Evolutionary conservation across 371 early-diverging fungal species (phyloP).

Genomic region (Synchytrium microbalum): DNA sequence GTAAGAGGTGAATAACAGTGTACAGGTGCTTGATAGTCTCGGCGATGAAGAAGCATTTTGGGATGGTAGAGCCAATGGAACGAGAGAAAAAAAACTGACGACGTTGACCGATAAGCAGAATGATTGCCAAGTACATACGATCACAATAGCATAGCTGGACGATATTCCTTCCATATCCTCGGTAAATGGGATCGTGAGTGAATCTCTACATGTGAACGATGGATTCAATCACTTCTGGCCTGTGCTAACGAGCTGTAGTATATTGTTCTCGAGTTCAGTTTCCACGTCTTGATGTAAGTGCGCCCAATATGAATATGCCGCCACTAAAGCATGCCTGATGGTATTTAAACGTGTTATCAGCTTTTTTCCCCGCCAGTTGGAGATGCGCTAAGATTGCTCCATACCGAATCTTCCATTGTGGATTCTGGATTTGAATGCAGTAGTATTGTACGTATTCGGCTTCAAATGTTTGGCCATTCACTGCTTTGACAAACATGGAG

Average conservation of each 20-base stretch:
- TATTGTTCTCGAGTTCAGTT: slow-evolving; percentile 18
- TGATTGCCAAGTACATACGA: no score
- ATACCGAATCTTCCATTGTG: slow-evolving; percentile 27
- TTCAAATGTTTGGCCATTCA: slow-evolving; percentile 26
- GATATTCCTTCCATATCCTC: slow-evolving; percentile 30
- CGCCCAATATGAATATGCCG: slow-evolving; percentile 59
- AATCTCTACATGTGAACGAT: slow-evolving; percentile 40
- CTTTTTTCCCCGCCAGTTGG: no score
- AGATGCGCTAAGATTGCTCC: no score
- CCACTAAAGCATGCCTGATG: slow-evolving; percentile 56
- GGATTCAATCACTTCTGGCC: slow-evolving; percentile 35
- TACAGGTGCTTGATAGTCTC: slow-evolving; percentile 37
- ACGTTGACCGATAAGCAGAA: no score
- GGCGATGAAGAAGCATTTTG: slow-evolving; percentile 31
- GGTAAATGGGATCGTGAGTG: slow-evolving; percentile 35
- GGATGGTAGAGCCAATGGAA: slow-evolving; percentile 3
- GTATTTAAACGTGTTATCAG: no score
- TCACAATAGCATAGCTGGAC: no score
- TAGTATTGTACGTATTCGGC: neutral
- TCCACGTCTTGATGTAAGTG: neutral
- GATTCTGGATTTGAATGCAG: slow-evolving; percentile 19
- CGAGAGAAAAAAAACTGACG: no score
- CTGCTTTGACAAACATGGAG: slow-evolving; percentile 25
- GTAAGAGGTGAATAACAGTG: slow-evolving; percentile 30
- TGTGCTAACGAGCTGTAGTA: slow-evolving; percentile 21